phyloP scores from a whole-genome alignment of 176 grass and related monocot genomes.

The Triticum aestivum region IWGSC_CS_RefSeq_v2.1 NC_057801.1:696075556-696076055 shows the following conservation, averaged over 20 bases:
- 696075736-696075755: slow-evolving; percentile 51
- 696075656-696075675: slow-evolving; percentile 78
- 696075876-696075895: neutral
- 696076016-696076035: no score
- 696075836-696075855: slow-evolving; percentile 89
- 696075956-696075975: no score
- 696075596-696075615: slow-evolving; percentile 57
- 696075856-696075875: slow-evolving; percentile 60
- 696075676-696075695: slow-evolving; percentile 80
- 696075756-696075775: slow-evolving; percentile 83
- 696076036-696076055: no score
- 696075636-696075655: slow-evolving; percentile 56
- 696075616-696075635: slow-evolving; percentile 70
- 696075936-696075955: no score
- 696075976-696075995: no score
- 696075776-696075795: slow-evolving; percentile 73
- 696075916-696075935: no score
- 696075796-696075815: slow-evolving; percentile 55
- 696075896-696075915: no score
- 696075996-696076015: no score
- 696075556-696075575: slow-evolving; percentile 87
- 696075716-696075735: slow-evolving; percentile 55
- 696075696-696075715: slow-evolving; percentile 64
- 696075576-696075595: slow-evolving; percentile 39
- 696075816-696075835: slow-evolving; percentile 53